Base-by-base conservation (phyloP, 1,284 basidiomycete genomes). In the Heterobasidion occidentale region DNA sequence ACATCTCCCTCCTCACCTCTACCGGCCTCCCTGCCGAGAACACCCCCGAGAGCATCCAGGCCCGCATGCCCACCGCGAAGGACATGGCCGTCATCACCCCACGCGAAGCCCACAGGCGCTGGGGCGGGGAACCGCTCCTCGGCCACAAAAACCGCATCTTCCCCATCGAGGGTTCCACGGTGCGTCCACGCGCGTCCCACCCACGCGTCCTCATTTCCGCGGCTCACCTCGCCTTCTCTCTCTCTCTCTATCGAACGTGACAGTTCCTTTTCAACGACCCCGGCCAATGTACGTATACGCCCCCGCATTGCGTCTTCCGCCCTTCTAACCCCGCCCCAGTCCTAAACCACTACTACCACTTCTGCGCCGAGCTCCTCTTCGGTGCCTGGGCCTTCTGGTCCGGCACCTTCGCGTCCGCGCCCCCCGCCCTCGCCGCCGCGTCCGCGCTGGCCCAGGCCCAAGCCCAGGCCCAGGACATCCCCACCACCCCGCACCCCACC, bases 331-430 rank as follows among this genome's bases (percentile, higher is more conserved):
- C 27, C 27, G 27, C 27, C 38, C 6, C 52, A 79, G 77, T 92
- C 74, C 77, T 92, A 34, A 74, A 78, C 56, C 90, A 92, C 67
- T 92, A 90, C 68, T 92, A 91, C 69, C 90, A 92, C 70, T 84
- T 90, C 60, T 86, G 86, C 38, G 89, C 85, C 0, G 90, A 92
- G 66, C 78, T 90, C 52, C 70, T 90, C 56, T 73, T 92, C 50
- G 88, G 88, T 46, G 71, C 79, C 1, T 88, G 88, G 78, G 80
- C 86, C 5, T 79, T 88, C 61, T 88, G 87, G 80, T 73, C 80
- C 42, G 83, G 83, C 7, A 76, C 82, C n/a, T 69, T 65, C 59
- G 27, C 27, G 27, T 61, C 51, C 53, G 35, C 67, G 67, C 19
- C 57, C 65, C 36, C 56, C 65, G 1, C 54, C 61, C 14, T 51